Evolutionary conservation across 306 rosid genomes (phyloP), one percentile per base, ranked within the genome.

Genomic region (Nissolia schottii): DNA sequence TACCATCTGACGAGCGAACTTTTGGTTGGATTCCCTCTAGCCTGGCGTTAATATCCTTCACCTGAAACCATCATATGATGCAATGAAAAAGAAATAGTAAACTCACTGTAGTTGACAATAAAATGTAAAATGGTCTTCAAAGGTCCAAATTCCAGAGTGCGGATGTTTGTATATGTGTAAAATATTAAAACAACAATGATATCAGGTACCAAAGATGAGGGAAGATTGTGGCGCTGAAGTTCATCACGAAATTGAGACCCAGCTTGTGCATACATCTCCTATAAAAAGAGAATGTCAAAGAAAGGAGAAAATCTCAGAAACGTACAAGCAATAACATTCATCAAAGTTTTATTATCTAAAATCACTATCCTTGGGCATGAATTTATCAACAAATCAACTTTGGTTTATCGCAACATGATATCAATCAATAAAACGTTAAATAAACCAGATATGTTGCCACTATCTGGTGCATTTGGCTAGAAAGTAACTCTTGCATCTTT

Each of bases 211-310:
- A 90, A 72, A 59, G 96, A 88, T 34, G 86, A 71, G 48, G 99
- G 96, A 81, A 95, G 96, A 73, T 87, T 81, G 84, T 92, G 93
- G 64, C 99, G 90, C 67, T 91, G 93, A 84, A 95, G 93, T 81
- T 95, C 99, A 32, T 92, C 99, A 64, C 97, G 97, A 74, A 95
- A 92, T 79, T 91, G 97, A 74, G 93, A 60, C 67, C 99, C 99
- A 12, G 99, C 96, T 72, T 95, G 99, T 19, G 88, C 62, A 77
- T 95, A 95, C 99, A 95, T 95, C 82, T 95, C 99, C 99, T 95
- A 87, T 32, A 67, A 73, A 55, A 49, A 65, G 68, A 19, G 15
- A 72, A 51, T 51, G 74, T 63, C 22, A 69, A 57, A 76, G 38
- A 57, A 55, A 49, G 61, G 68, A 19, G 15, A 72, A 51, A 43